phyloP scores from a whole-genome alignment of 2,329 filamentous ascomycete species.

The Volutella citrinella region DNA sequence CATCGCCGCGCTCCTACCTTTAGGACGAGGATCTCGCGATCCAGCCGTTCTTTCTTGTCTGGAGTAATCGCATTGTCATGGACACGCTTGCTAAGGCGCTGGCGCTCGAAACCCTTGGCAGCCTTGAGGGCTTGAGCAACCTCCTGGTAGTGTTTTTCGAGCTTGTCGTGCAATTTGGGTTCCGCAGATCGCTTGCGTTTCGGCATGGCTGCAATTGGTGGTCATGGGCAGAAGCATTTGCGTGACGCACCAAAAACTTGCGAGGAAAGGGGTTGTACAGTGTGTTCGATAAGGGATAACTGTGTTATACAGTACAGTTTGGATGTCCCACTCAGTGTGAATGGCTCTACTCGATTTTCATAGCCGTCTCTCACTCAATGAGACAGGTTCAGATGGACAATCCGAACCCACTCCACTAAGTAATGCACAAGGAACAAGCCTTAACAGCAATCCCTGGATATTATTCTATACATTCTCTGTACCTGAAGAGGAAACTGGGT shows the following conservation, averaged over 20 bases:
- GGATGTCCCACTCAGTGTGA: conserved; percentile 5
- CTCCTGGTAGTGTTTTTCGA: conserved; percentile 56
- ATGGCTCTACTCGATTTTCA: too few species aligned
- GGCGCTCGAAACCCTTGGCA: conserved; percentile 74
- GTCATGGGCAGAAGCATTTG: too few species aligned
- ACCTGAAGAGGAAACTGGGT: too few species aligned
- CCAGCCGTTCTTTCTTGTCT: conserved; percentile 57
- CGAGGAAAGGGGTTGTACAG: conserved; percentile 5
- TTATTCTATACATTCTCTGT: too few species aligned
- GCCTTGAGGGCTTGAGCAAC: conserved; percentile 67
- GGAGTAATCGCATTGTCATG: conserved; percentile 42
- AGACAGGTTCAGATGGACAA: too few species aligned
- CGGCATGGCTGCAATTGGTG: too few species aligned
- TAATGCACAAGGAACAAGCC: too few species aligned
- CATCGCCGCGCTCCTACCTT: conserved; percentile 50
- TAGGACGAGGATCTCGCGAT: conserved; percentile 56
- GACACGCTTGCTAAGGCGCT: conserved; percentile 65
- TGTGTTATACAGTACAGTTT: neutral
- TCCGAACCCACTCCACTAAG: too few species aligned
- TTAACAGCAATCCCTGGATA: too few species aligned
- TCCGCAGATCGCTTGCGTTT: conserved; percentile 55
- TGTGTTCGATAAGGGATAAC: conserved; percentile 10
- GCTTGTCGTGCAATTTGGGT: conserved; percentile 44
- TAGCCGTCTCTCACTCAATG: too few species aligned
- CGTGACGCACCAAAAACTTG: too few species aligned